Conservation (phyloP, 257 asterid genomes). For the Scutellaria minor region DNA sequence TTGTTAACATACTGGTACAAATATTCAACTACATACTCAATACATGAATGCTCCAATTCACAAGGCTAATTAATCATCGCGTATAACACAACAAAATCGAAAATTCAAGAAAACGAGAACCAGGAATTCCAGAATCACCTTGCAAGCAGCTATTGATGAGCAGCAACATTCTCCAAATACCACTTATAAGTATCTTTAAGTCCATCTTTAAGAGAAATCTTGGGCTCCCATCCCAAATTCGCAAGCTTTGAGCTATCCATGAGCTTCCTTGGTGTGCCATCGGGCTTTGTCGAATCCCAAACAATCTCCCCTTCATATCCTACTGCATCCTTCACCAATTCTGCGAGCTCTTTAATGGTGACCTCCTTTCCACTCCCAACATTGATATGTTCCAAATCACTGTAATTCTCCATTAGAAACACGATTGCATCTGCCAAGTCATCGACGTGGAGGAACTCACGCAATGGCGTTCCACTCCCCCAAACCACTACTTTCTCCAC, state of each 20-base stretch:
- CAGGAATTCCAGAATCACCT: constrained; percentile 39
- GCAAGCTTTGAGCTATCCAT: constrained; percentile 87
- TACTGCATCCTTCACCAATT: constrained; percentile 83
- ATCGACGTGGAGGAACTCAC: constrained; percentile 91
- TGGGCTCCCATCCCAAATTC: constrained; percentile 85
- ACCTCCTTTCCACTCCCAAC: constrained; percentile 97
- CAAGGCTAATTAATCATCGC: constrained; percentile 11
- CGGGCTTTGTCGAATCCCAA: constrained; percentile 91
- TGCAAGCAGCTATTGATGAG: constrained; percentile 36
- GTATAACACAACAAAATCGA: constrained; percentile 27
- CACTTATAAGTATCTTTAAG: constrained; percentile 72
- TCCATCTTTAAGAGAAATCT: constrained; percentile 76
- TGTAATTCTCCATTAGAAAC: constrained; percentile 70
- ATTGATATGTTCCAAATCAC: constrained; percentile 85
- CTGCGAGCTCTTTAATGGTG: constrained; percentile 81
- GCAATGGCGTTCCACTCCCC: constrained; percentile 90
- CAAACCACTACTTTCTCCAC: constrained; percentile 78
- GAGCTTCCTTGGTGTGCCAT: constrained; percentile 96
- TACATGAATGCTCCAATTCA: constrained; percentile 22
- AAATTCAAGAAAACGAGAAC: neutral
- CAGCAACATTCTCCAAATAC: constrained; percentile 72
- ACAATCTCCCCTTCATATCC: constrained; percentile 79
- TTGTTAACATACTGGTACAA: constrained; percentile 24
- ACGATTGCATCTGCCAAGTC: constrained; percentile 85
- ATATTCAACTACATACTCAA: neutral